Base-by-base conservation (phyloP, 2,329 filamentous ascomycete genomes). In the Arthrobotrys conoides region DNA sequence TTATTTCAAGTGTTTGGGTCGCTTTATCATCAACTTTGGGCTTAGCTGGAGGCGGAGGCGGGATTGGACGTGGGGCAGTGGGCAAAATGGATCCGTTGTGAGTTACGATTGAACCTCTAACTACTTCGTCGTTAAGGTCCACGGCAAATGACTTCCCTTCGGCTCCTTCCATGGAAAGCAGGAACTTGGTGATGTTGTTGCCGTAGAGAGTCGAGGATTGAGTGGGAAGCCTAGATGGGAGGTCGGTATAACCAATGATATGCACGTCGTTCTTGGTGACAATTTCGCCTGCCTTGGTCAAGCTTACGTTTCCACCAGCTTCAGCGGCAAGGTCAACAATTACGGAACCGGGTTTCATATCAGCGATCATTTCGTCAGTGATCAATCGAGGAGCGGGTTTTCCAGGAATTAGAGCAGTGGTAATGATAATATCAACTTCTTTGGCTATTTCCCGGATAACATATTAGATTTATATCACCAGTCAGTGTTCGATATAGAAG, bases 341-440 rank as follows among this genome's bases (percentile, higher is more conserved):
- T 2, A 97, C 92, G 2, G 93, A 96, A 22, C 94, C 94, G 1
- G 93, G 93, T 83, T 93, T 96, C 93, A 97, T 97, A 53, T 91
- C 90, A 81, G 91, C 88, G 30, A 95, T 87, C 89, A 93, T 93
- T 81, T 89, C 88, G 84, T 92, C 92, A 3, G 91, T 94, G 82
- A 97, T 94, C 33, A 97, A 87, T 82, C 91, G 95, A 0, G 94
- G 94, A 0, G 93, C 93, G 30, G 91, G 91, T 81, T 88, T 91
- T 71, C 93, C 94, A 0, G 94, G 94, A 77, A 97, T 97, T 82
- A 97, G 85, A n/a, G 94, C 94, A 0, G 94, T 97, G 0, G 93
- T 97, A 83, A 97, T 92, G 79, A 97, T 92, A 80, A 97, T 97
- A 84, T 97, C 93, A 65, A 97, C 93, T 46, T 97, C 94, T 76